phyloP scores from a whole-genome alignment of 257 asterid genomes.

The Penstemon barbatus region DNA sequence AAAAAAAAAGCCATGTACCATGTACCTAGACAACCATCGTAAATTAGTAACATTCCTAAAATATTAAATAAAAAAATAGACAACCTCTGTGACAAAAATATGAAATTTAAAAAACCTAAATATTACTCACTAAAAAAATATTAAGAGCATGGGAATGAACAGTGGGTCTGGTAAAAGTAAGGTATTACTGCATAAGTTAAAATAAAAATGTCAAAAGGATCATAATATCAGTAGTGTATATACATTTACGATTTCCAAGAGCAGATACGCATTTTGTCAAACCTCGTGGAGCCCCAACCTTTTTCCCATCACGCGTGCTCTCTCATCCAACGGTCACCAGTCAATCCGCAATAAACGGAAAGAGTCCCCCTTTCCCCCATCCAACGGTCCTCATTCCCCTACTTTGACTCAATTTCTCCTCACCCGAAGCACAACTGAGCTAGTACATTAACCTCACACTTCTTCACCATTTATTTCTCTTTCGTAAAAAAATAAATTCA shows the following conservation, averaged over 20 bases:
- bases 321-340: constrained; percentile 55
- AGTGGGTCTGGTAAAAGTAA: background rate
- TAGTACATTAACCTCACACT: constrained; percentile 35
- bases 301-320: constrained; percentile 35
- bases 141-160: background rate
- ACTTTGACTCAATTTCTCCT: constrained; percentile 50
- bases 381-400: constrained; percentile 51
- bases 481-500: constrained; percentile 2
- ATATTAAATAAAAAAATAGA: background rate
- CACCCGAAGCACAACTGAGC: constrained; percentile 1
- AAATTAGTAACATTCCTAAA: too few relatives aligned
- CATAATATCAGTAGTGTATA: background rate
- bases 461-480: constrained; percentile 24
- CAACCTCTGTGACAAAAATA: background rate
- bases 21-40: too few relatives aligned
- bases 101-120: background rate
- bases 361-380: constrained; percentile 29
- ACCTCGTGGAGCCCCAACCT: constrained; percentile 46
- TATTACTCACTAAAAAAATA: background rate
- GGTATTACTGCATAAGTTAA: background rate
- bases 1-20: too few relatives aligned
- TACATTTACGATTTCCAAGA: constrained; percentile 43
- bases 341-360: constrained; percentile 68
- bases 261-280: constrained; percentile 66
- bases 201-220: constrained; percentile 11